Base-by-base conservation (phyloP, 2,329 filamentous ascomycete species). In the Bipolaris sorokiniana region DNA sequence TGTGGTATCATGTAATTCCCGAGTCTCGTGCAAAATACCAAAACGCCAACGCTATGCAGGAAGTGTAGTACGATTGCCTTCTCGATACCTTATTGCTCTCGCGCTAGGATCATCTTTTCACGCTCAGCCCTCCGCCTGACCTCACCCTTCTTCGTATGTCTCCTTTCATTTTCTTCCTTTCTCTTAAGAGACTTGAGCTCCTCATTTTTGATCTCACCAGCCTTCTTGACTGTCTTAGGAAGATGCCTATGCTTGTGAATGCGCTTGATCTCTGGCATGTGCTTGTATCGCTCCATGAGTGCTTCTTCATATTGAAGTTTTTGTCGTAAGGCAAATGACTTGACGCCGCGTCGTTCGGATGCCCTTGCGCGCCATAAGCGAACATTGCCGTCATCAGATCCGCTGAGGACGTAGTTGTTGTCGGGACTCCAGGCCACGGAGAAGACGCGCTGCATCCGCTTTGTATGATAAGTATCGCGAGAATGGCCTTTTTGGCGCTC, bases 391-490 rank as follows among this genome's bases (percentile, higher is more conserved):
- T 98, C 95, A 74, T 98, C 95, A 13, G 90, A 95, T 41, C 94
- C 95, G 5, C 90, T 92, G 45, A 99, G 84, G 20, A 99, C 80
- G 75, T 96, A 99, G 68, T 91, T 91, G 64, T 90, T 88, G 76
- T 99, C 95, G 5, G 92, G 90, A 0, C 92, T 95, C 84, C 90
- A 98, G 60, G 86, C 86, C 46, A 88, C 88, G 9, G 89, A 88
- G 80, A 96, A 96, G 54, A 97, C 92, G 66, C 94, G 86, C 81
- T 98, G 94, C 94, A 97, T 97, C 62, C 95, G 88, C 79, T 97
- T 96, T 16, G 95, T 98, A 81, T 98, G 93, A 79, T 98, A 99
- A 47, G 97, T 88, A 72, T 99, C 95, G 67, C 93, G 85, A 13
- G 90, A 93, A 77, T 95, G 91, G 22, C 94, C 94, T 60, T 88